phyloP scores from a whole-genome alignment of 331 rosid genomes.

The Prunus yedoensis region DNA sequence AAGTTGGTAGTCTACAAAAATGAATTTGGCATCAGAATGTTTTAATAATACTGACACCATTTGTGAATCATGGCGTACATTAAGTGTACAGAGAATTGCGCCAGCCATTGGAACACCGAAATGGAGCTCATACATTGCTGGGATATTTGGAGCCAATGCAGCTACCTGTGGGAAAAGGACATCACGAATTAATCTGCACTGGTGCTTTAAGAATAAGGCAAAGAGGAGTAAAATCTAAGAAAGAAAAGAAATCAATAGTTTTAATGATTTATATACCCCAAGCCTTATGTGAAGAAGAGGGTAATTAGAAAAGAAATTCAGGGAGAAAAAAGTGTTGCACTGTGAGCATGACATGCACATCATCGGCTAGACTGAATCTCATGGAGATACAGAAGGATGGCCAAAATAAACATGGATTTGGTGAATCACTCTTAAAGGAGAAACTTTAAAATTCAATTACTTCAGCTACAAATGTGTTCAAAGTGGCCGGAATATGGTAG shows the following conservation, averaged over 20 bases:
- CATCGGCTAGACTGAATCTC: background rate
- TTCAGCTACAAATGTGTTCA: background rate
- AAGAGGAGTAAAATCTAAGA: background rate
- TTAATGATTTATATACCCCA: background rate
- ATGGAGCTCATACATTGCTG: slow-evolving; percentile 39
- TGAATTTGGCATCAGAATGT: slow-evolving; percentile 30
- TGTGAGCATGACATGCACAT: background rate
- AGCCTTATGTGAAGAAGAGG: background rate
- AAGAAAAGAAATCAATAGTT: background rate
- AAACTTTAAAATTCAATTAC: background rate
- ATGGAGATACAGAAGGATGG: background rate
- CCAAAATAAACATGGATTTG: background rate
- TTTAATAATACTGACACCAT: slow-evolving; percentile 23
- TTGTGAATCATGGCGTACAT: slow-evolving; percentile 27
- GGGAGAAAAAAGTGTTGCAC: background rate
- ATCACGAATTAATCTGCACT: background rate
- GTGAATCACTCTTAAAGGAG: background rate
- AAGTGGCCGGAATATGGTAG: too few relatives aligned
- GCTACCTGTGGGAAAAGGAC: slow-evolving; percentile 23
- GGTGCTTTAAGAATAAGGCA: background rate
- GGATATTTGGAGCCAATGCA: slow-evolving; percentile 34
- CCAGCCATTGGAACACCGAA: slow-evolving; percentile 38
- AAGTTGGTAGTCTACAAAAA: slow-evolving; percentile 30
- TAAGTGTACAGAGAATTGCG: slow-evolving; percentile 30
- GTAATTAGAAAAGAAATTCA: background rate